Conservation (phyloP, 768 basidiomycete genomes). For the Lactarius sanguifluus region DNA sequence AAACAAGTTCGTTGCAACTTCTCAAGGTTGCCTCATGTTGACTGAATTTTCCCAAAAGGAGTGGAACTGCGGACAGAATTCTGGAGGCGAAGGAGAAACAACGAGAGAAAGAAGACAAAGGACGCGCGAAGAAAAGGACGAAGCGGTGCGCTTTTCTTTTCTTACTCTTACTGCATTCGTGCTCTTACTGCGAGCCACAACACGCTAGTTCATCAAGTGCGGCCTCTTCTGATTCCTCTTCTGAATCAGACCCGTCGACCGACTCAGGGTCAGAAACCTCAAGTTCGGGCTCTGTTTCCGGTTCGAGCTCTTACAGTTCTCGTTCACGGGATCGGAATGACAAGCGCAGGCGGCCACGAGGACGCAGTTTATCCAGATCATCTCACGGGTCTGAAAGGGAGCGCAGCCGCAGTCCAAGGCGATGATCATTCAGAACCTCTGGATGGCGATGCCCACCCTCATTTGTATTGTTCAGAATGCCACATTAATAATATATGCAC, state of each 20-base stretch:
- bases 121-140: conserved; percentile 32
- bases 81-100: conserved; percentile 81
- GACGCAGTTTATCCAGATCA: conserved; percentile 24
- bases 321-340: conserved; percentile 42
- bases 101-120: conserved; percentile 46
- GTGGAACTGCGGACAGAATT: conserved; percentile 82
- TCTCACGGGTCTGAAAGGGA: conserved; percentile 4
- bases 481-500: conserved; percentile 1
- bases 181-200: conserved; percentile 27
- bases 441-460: neutral
- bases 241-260: conserved; percentile 34
- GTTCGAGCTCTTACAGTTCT: conserved; percentile 43
- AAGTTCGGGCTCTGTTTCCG: conserved; percentile 40
- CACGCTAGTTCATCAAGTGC: conserved; percentile 19
- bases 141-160: conserved; percentile 36
- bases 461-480: conserved; percentile 2
- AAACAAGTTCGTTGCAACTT: conserved; percentile 54
- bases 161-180: conserved; percentile 14
- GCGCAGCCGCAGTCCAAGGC: conserved; percentile 12
- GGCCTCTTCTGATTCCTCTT: conserved; percentile 6
- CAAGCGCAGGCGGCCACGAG: conserved; percentile 39
- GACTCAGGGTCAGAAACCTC: conserved; percentile 49
- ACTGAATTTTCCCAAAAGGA: conserved; percentile 40
- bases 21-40: neutral
- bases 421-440: conserved; percentile 7